Evolutionary conservation across 2,329 filamentous ascomycete species (phyloP).

Genomic region (Beauveria sp.): DNA sequence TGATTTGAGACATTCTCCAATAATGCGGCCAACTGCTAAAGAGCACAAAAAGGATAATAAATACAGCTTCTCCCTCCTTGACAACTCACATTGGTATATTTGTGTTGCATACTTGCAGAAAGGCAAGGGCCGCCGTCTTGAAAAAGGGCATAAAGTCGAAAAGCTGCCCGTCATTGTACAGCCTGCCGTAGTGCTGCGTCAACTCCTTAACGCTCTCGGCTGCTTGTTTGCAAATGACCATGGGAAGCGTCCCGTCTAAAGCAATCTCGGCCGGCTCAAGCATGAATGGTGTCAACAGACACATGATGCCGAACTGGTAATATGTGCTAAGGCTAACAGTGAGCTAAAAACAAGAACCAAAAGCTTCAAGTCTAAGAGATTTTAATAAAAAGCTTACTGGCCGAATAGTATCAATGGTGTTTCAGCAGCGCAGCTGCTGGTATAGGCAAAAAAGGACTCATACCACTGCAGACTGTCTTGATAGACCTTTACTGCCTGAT

Average conservation of each 20-base stretch:
- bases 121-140: neutral
- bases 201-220: neutral
- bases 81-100: neutral
- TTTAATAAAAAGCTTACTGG: neutral
- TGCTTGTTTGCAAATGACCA: neutral
- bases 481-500: neutral
- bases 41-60: neutral
- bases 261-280: neutral
- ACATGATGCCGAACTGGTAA: slow-evolving; percentile 5
- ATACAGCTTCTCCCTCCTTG: neutral
- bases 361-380: no score
- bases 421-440: neutral
- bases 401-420: neutral
- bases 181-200: neutral
- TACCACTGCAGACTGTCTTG: neutral
- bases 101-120: neutral
- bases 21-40: neutral
- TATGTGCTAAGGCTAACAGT: neutral
- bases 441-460: slow-evolving; percentile 2
- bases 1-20: neutral
- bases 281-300: neutral
- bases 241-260: neutral
- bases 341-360: neutral
- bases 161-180: neutral
- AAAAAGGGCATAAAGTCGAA: slow-evolving; percentile 4